phyloP scores from a whole-genome alignment of 2,329 filamentous ascomycete species.

The Nigrospora oryzae region DNA sequence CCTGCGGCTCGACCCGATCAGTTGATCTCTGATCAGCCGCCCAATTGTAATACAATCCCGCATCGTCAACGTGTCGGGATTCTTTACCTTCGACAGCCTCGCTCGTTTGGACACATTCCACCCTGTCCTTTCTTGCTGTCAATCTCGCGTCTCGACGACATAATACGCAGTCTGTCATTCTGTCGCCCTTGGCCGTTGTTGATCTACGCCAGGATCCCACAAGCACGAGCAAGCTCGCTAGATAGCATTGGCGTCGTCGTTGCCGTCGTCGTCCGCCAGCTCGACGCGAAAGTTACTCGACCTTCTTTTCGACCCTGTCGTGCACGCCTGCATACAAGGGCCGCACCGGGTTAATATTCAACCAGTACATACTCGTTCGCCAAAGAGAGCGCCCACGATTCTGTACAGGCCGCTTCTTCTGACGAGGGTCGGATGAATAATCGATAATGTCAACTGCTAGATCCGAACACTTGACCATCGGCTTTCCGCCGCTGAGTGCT shows the following conservation, averaged over 20 bases:
- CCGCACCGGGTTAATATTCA: constrained; percentile 6
- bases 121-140: not conserved
- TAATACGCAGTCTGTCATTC: constrained; percentile 1
- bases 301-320: constrained; percentile 3
- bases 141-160: constrained; percentile 2
- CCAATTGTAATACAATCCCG: constrained; percentile 6
- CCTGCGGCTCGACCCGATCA: constrained; percentile 1
- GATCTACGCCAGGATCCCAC: too few relatives aligned
- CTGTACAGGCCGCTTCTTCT: constrained; percentile 17
- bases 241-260: too few relatives aligned
- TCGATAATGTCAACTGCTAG: constrained; percentile 89
- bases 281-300: not conserved
- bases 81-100: constrained; percentile 8
- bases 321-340: constrained; percentile 1
- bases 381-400: constrained; percentile 11
- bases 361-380: constrained; percentile 7
- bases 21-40: constrained; percentile 5
- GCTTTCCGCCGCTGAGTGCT: constrained; percentile 65
- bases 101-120: constrained; percentile 4
- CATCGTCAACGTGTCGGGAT: constrained; percentile 1
- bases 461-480: constrained; percentile 79
- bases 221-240: too few relatives aligned
- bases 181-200: not conserved
- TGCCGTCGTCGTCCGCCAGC: constrained; percentile 1
- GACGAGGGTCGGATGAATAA: constrained; percentile 54